Percentiles rank a stretch among this genome's conserved stretches.
Evolutionary conservation across 1,139 yeast species (phyloP).

Genomic region (Taphrina populina): DNA sequence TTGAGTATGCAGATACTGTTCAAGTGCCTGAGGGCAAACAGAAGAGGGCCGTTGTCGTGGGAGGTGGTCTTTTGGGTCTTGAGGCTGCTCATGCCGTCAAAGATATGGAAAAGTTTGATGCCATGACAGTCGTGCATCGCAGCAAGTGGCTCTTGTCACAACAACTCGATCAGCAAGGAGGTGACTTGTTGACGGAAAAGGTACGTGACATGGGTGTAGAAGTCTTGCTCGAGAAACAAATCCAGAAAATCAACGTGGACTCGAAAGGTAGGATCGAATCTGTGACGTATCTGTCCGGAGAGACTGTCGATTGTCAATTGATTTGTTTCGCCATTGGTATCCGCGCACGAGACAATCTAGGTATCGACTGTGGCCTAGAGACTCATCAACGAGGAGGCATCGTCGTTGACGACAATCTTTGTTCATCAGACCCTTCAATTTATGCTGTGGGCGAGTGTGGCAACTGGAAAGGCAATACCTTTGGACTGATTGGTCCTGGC

Average conservation of each 20-base stretch:
- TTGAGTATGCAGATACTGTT: slow-evolving; percentile 40
- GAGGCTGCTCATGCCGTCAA: slow-evolving; percentile 47
- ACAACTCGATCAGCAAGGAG: slow-evolving; percentile 46
- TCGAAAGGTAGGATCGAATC: slow-evolving; percentile 40
- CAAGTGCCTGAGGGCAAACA: slow-evolving; percentile 29
- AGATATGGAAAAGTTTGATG: slow-evolving; percentile 43
- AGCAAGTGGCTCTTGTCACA: slow-evolving; percentile 45
- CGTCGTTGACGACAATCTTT: slow-evolving; percentile 42
- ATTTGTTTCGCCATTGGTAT: slow-evolving; percentile 46
- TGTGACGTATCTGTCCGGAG: slow-evolving; percentile 43
- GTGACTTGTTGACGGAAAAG: slow-evolving; percentile 43
- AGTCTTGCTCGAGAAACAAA: slow-evolving; percentile 40
- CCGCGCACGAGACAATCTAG: slow-evolving; percentile 46
- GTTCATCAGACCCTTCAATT: slow-evolving; percentile 43
- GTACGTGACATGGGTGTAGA: slow-evolving; percentile 44
- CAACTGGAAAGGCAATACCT: slow-evolving; percentile 46
- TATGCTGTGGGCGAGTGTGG: slow-evolving; percentile 48
- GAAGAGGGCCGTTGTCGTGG: slow-evolving; percentile 45
- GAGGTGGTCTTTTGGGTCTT: slow-evolving; percentile 46
- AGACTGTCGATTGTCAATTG: slow-evolving; percentile 43
- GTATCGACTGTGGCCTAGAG: slow-evolving; percentile 40
- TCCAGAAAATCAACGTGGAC: slow-evolving; percentile 42
- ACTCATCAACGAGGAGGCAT: slow-evolving; percentile 44
- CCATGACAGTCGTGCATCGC: slow-evolving; percentile 45
- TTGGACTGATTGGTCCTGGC: slow-evolving; percentile 47